Conservation (phyloP, 768 basidiomycete genomes). For the Mycena albidolilacea region DNA sequence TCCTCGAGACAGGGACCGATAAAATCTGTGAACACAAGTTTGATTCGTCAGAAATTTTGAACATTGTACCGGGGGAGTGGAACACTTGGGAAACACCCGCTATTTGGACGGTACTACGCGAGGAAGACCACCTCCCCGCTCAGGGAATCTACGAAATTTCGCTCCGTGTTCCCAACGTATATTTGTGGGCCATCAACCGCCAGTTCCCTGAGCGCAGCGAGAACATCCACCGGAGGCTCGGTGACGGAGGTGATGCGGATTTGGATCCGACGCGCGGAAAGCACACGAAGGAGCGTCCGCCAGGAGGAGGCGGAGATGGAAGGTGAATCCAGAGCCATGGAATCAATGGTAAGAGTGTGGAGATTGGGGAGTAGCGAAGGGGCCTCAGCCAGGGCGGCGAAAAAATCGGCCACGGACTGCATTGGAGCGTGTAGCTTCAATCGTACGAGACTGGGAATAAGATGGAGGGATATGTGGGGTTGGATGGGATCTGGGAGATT, state of each 20-base stretch:
- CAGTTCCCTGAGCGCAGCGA: not conserved
- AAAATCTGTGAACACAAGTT: too few relatives aligned
- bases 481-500: too few relatives aligned
- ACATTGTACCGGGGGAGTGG: too few relatives aligned
- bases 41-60: too few relatives aligned
- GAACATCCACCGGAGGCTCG: too few relatives aligned
- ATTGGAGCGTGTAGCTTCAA: not conserved
- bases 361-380: not conserved
- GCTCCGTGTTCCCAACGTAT: not conserved
- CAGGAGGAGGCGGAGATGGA: not conserved
- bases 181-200: not conserved
- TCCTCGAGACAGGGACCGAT: too few relatives aligned
- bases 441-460: not conserved
- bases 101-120: too few relatives aligned
- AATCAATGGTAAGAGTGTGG: not conserved
- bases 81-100: too few relatives aligned
- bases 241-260: not conserved
- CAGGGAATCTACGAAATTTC: not conserved
- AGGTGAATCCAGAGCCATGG: too few relatives aligned
- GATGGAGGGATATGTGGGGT: not conserved
- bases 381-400: not conserved
- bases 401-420: not conserved
- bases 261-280: not conserved
- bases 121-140: too few relatives aligned
- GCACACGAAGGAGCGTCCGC: not conserved